phyloP scores from a whole-genome alignment of 345 rosid genomes.

The Eucalyptus cladocalyx region DNA sequence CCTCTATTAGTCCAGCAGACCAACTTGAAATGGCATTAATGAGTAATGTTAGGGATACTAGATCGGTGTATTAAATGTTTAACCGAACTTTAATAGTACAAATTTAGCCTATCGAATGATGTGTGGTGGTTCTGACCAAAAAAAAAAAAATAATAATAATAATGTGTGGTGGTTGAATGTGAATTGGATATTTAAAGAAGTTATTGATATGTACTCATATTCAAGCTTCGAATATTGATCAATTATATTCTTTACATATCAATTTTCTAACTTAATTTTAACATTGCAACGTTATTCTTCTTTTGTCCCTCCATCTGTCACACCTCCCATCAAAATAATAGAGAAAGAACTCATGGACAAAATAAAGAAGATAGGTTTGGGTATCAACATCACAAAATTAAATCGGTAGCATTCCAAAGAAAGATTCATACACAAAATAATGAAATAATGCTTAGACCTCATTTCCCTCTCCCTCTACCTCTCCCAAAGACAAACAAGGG shows the following conservation, averaged over 20 bases:
- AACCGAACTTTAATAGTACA: not conserved
- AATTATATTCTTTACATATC: not conserved
- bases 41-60: not conserved
- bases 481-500: not conserved
- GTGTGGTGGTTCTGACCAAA: not conserved
- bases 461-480: not conserved
- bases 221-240: not conserved
- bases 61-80: not conserved
- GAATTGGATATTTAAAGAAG: not conserved
- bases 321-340: not conserved
- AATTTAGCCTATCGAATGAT: not conserved
- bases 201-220: not conserved
- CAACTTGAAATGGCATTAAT: not conserved
- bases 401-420: not conserved
- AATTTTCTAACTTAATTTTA: not conserved
- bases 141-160: not conserved
- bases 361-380: not conserved
- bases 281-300: not conserved
- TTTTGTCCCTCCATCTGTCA: not conserved
- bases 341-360: not conserved
- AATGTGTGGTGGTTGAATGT: not conserved
- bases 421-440: not conserved
- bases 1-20: not conserved
- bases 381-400: not conserved
- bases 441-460: not conserved